Evolutionary conservation across 2,329 filamentous ascomycete species (phyloP).

Genomic region (Dendrostoma leiphaemia): DNA sequence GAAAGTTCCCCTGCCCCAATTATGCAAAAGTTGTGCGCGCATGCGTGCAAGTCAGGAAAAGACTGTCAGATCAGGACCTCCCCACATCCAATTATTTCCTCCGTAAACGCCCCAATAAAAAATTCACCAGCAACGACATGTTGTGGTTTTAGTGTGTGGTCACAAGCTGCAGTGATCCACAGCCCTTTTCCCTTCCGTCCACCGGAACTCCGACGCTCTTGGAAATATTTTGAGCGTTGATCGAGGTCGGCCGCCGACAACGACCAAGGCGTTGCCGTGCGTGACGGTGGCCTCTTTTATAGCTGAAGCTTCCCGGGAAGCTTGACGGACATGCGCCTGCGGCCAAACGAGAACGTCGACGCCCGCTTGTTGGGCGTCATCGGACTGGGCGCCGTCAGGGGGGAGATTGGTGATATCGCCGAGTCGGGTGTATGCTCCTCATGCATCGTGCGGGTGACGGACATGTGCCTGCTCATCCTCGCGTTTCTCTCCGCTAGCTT

Average conservation of each 20-base stretch:
- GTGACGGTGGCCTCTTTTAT: no score
- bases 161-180: neutral
- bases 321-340: constrained; percentile 19
- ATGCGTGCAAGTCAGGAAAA: neutral
- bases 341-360: constrained; percentile 11
- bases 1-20: constrained; percentile 5
- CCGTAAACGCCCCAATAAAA: neutral
- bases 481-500: constrained; percentile 41
- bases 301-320: constrained; percentile 16
- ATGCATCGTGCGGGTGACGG: constrained; percentile 1
- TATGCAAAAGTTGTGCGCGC: neutral
- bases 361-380: constrained; percentile 13
- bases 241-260: neutral
- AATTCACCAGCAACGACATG: neutral
- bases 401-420: constrained; percentile 13
- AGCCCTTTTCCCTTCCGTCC: neutral
- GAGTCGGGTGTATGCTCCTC: constrained; percentile 9
- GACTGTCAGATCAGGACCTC: neutral
- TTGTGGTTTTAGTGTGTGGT: neutral
- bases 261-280: neutral
- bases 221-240: neutral
- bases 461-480: constrained; percentile 7
- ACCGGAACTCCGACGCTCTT: constrained; percentile 8
- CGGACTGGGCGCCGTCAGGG: constrained; percentile 10
- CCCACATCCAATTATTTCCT: neutral